A percentile compares a stretch with the other conserved stretches of the same genome.
Conservation (phyloP, 2,329 filamentous ascomycete species). For the Bipolaris bicolor region DNA sequence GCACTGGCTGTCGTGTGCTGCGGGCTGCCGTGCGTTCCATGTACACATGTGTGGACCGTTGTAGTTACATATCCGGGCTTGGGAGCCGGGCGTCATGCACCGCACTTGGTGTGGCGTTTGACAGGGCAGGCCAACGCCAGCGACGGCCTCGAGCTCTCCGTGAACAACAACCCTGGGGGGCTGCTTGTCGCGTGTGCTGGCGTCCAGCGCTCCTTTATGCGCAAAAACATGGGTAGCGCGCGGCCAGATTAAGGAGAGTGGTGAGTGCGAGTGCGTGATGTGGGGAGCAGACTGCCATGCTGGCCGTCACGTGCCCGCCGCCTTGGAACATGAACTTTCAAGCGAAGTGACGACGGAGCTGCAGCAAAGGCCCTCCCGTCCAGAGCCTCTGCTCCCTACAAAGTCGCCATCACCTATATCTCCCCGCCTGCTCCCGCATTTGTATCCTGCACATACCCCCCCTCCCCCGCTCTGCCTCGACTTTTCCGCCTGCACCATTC, state of each 20-base stretch:
- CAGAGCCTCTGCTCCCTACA: conserved; percentile 31
- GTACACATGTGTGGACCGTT: no score
- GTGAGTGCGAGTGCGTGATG: conserved; percentile 16
- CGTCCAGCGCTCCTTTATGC: conserved; percentile 34
- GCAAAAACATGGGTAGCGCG: conserved; percentile 12
- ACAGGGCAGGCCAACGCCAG: conserved; percentile 1
- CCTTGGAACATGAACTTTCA: conserved; percentile 26
- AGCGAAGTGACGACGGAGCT: conserved; percentile 37
- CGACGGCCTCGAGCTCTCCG: conserved; percentile 6
- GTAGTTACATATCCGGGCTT: background rate
- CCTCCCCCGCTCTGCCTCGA: conserved; percentile 12
- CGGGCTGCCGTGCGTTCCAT: conserved; percentile 5
- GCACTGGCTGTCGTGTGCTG: conserved; percentile 4
- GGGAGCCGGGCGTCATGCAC: conserved; percentile 16
- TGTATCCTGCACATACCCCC: conserved; percentile 10
- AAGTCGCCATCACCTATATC: conserved; percentile 18
- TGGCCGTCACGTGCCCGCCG: conserved; percentile 18
- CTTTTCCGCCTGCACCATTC: conserved; percentile 10
- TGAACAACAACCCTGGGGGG: conserved; percentile 6
- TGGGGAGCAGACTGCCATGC: conserved; percentile 14
- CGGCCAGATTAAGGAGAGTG: conserved; percentile 34
- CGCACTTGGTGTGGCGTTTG: conserved; percentile 1
- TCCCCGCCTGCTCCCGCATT: conserved; percentile 11
- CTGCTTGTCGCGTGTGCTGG: conserved; percentile 8
- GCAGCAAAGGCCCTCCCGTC: conserved; percentile 27